Base-by-base conservation (phyloP, 2,329 filamentous ascomycete species). In the Fusarium incarnatum region DNA sequence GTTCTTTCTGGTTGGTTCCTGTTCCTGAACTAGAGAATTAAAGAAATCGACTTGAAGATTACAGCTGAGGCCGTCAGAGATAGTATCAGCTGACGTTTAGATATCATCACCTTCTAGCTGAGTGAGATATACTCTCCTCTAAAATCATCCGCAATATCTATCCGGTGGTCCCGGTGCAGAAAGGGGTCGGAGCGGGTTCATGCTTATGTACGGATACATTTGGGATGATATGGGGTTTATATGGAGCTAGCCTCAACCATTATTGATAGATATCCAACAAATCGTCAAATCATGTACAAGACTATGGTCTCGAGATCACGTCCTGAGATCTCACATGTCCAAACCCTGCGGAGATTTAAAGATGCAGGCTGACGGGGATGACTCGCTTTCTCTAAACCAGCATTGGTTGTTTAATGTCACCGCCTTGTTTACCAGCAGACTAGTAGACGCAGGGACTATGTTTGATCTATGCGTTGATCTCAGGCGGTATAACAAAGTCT, bases 1-100 rank as follows among this genome's bases (percentile, higher is more conserved):
- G 47, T 15, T 45, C 37, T 15, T 42, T 47, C 34, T 63, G 54
- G 58, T 67, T 68, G 67, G 67, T 42, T 45, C 56, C 27, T 64
- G 64, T 65, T 57, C 68, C 64, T 70, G 52, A 16, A 37, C 58
- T 56, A 56, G 46, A 47, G 37, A 30, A 18, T 28, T 40, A 27
- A 49, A 56, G 18, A 28, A 40, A 27, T 42, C 27, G 49, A 48
- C 22, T 30, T 30, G 3, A 46, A 52, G 23, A 47, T 47, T 34
- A 42, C 18, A 37, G 34, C 34, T 37, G 34, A 37, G 34, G 11
- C 34, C n/a, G 34, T 12, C 18, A 27, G 34, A 53, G 25, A n/a
- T 20, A 42, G 49, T 42, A 41, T 53, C 49, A 41, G 34, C 32
- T 53, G 34, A 42, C 16, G n/a, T 20, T 25, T 8, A 22, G n/a